A percentile compares a stretch with the other conserved stretches of the same genome.
Evolutionary conservation across 2,329 filamentous ascomycete genomes (phyloP).

Genomic region (Ceratocystis papillata): DNA sequence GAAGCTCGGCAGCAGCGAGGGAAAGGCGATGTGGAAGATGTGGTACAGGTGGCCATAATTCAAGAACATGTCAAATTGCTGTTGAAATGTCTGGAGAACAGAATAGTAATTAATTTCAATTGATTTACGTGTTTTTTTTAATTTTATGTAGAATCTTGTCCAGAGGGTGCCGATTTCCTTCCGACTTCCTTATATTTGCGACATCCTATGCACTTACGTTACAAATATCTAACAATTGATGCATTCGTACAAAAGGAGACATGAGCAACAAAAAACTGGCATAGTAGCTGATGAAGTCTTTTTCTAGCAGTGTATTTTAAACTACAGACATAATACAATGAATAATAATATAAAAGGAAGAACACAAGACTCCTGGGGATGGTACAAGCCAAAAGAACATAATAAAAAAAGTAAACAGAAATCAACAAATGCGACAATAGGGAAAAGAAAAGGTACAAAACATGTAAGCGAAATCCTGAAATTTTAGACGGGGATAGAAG

Average conservation of each 20-base stretch:
- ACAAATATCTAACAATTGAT: neutral
- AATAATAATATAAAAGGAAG: neutral
- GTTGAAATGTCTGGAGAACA: no score
- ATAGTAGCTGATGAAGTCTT: no score
- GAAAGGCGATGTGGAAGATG: no score
- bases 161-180: no score
- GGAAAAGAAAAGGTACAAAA: neutral
- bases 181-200: no score
- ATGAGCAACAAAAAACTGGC: neutral
- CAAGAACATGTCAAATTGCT: no score
- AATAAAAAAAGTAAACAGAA: neutral
- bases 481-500: neutral
- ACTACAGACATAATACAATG: neutral
- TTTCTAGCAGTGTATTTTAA: neutral
- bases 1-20: no score
- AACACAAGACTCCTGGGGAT: conserved; percentile 5
- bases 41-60: no score
- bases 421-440: neutral
- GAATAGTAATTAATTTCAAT: no score
- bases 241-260: neutral
- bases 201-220: no score
- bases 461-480: neutral
- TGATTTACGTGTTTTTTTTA: no score
- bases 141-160: no score
- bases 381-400: neutral